phyloP scores from a whole-genome alignment of 306 rosid species.

The Dalbergia oliveri region DNA sequence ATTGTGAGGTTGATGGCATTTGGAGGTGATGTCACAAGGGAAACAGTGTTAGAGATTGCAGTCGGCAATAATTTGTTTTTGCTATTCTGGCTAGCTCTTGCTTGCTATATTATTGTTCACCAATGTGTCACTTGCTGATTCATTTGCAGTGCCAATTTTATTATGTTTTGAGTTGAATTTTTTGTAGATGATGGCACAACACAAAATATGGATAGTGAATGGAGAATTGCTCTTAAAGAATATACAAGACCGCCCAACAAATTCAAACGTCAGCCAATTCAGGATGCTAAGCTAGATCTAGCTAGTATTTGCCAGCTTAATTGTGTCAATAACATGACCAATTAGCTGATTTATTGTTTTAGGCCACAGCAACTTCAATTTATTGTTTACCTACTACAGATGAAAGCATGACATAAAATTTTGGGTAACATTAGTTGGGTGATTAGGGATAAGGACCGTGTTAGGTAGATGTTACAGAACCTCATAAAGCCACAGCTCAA shows the following conservation, averaged over 20 bases:
- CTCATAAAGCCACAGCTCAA: neutral
- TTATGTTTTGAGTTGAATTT: conserved; percentile 7
- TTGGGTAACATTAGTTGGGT: neutral
- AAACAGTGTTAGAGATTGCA: conserved; percentile 37
- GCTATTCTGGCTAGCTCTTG: neutral
- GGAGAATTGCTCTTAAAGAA: neutral
- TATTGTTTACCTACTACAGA: neutral
- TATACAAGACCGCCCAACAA: neutral
- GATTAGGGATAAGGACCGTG: neutral
- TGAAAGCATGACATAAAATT: neutral
- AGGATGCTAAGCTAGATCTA: neutral
- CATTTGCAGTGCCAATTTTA: neutral
- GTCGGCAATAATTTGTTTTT: conserved; percentile 17
- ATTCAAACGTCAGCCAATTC: neutral
- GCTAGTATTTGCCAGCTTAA: neutral
- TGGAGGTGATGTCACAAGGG: conserved; percentile 59
- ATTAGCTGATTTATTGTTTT: neutral
- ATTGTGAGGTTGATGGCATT: neutral
- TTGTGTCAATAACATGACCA: neutral
- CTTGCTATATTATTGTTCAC: conserved; percentile 1
- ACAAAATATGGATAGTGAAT: neutral
- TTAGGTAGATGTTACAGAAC: conserved; percentile 2
- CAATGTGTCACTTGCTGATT: neutral
- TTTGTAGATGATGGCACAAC: neutral
- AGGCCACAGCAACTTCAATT: neutral